Evolutionary conservation across 2,329 filamentous ascomycete genomes (phyloP), one percentile per base, ranked within the genome.

Genomic region (Talaromyces sp.): DNA sequence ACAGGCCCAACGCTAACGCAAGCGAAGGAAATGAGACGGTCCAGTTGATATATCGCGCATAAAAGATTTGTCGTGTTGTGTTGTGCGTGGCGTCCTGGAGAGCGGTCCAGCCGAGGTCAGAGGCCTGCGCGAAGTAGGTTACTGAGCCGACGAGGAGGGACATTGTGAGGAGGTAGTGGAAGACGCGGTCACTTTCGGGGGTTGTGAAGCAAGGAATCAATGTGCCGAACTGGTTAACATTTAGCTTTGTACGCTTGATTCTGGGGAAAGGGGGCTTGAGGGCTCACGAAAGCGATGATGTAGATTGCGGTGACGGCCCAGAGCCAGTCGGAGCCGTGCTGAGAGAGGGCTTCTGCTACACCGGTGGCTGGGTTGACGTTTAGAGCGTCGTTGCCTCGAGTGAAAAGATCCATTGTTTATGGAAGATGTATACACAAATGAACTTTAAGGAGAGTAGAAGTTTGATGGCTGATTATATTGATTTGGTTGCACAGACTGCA

Each of bases 31-130:
- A 86, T 6, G 78, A 71, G 16, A 86, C 79, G 13, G 81, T 79
- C 83, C 82, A 86, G 77, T 84, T 79, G 72, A 85, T 77, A 70
- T 86, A 86, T 72, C 84, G 83, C 65, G 80, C 78, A 72, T 79
- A 87, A 76, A 85, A 86, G 70, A 86, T 81, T 69, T 86, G 83
- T 39, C 82, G 81, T 13, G 63, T 65, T 2, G 62, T 50, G 1
- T 64, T 64, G 22, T 78, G 72, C 64, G 80, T 75, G 59, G 71
- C 69, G 31, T 82, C 76, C 9, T 58, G 33, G 54, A 84, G 65
- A n/a, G 80, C 71, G 11, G 69, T 73, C 71, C 75, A 85, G 62
- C 77, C 84, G 1, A 86, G 77, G 68, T 85, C 80, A 5, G 83
- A 82, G 6, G 83, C 84, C 73, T 81, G 78, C 65, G 83, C 78